Conservation (phyloP, 805 yeast genomes). For the Lipomyces mesembrius region DNA sequence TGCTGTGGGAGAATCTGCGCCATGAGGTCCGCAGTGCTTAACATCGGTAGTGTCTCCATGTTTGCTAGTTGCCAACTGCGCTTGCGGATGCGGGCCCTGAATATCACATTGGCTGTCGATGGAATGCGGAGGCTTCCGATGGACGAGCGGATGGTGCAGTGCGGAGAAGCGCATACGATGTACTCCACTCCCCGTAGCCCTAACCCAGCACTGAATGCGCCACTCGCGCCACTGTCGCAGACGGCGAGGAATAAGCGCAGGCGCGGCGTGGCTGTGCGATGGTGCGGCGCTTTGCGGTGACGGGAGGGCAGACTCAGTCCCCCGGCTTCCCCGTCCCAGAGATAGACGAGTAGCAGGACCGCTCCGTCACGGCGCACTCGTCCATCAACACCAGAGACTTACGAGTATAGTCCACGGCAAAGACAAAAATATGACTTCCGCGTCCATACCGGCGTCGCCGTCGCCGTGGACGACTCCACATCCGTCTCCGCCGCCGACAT, state of each 20-base stretch:
- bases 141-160: too few relatives aligned
- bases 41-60: background rate
- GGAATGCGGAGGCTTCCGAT: background rate
- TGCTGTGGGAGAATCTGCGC: background rate
- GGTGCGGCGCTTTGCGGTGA: background rate
- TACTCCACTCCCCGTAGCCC: background rate
- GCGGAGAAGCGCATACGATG: too few relatives aligned
- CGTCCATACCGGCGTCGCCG: conserved; percentile 6
- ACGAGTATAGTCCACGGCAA: background rate
- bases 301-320: too few relatives aligned
- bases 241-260: background rate
- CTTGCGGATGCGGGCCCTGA: background rate
- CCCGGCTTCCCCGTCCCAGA: background rate
- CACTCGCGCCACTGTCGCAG: background rate
- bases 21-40: background rate
- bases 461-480: conserved; percentile 34
- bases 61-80: background rate
- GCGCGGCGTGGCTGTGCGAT: background rate
- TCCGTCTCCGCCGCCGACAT: conserved; percentile 25
- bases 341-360: background rate
- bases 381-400: background rate
- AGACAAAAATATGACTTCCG: background rate
- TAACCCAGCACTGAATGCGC: background rate
- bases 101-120: background rate
- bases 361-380: background rate